Evolutionary conservation across 2,329 filamentous ascomycete genomes (phyloP).

Genomic region (Colletotrichum euphorbiae): DNA sequence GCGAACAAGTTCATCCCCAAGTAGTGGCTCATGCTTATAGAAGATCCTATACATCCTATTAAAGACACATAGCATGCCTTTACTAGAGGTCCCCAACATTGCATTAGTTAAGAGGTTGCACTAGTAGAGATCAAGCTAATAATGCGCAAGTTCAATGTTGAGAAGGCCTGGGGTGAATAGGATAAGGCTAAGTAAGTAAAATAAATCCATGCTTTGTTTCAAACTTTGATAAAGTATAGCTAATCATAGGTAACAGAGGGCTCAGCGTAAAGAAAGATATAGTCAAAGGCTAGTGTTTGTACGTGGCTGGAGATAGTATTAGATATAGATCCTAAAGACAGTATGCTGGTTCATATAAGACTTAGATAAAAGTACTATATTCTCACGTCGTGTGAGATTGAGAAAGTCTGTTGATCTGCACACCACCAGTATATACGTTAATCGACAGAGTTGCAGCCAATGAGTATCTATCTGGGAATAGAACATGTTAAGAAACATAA

Average conservation of each 20-base stretch:
- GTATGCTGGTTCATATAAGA: conserved; percentile 51
- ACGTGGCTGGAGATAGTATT: conserved; percentile 45
- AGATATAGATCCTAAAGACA: conserved; percentile 53
- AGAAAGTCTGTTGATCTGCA: no score
- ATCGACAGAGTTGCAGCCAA: no score
- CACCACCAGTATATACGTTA: no score
- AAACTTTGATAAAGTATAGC: not conserved
- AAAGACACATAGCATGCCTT: conserved; percentile 64
- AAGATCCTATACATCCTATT: conserved; percentile 34
- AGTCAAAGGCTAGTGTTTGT: conserved; percentile 47
- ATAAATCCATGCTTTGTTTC: not conserved
- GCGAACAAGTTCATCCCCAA: conserved; percentile 52
- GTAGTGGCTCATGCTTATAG: conserved; percentile 44
- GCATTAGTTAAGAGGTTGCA: conserved; percentile 68
- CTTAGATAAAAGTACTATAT: conserved; percentile 28
- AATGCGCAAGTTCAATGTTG: conserved; percentile 26
- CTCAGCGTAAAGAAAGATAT: conserved; percentile 44
- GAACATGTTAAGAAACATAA: no score
- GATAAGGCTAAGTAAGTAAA: conserved; percentile 49
- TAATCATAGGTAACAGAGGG: not conserved
- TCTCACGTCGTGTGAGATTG: not conserved
- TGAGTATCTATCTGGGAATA: no score
- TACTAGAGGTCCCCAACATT: conserved; percentile 64
- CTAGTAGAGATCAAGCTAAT: conserved; percentile 60
- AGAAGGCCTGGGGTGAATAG: conserved; percentile 51